Evolutionary conservation across 441 rosid genomes (phyloP), one percentile per base, ranked within the genome.

Genomic region (Theobroma grandiflorum): DNA sequence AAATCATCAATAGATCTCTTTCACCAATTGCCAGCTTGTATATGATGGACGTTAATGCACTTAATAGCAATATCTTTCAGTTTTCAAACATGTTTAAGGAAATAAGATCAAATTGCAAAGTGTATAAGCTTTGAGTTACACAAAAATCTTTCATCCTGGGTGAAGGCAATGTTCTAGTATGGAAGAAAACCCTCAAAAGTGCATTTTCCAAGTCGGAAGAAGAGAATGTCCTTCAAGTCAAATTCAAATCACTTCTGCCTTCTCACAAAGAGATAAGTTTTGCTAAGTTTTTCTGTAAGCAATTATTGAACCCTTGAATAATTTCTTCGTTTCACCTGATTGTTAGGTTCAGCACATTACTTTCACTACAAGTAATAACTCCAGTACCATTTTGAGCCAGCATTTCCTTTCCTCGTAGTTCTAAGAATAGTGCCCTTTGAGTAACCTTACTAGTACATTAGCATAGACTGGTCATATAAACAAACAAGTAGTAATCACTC

Each of bases 31-130:
- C 10, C 63, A 58, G 35, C 14, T 58, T 58, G 38, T 31, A 61
- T 61, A 31, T 10, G 38, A 26, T 16, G 18, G 18, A 31, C 18
- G 38, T 61, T 11, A 38, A 61, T 10, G 35, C 37, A 26, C 38
- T 59, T 22, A 61, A 3, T 2, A 62, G 18, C 18, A 62, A 31
- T n/a, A 57, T 6, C 4, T n/a, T 57, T 20, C 71, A 40, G 9
- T 16, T 14, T 26, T 12, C 55, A 22, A 43, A 22, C 55, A 68
- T 45, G 52, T 67, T 43, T 67, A 67, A 20, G 37, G 18, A 68
- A 42, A 67, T 18, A 42, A n/a, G 22, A 50, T 71, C 75, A 71
- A 49, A 31, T 50, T 7, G 12, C 72, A 20, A 33, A 71, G 59
- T 18, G 3, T 3, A 50, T 33, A 50, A 70, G 40, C 74, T 14